Evolutionary conservation across 768 basidiomycete species (phyloP).

Genomic region (Lentinus brumalis): DNA sequence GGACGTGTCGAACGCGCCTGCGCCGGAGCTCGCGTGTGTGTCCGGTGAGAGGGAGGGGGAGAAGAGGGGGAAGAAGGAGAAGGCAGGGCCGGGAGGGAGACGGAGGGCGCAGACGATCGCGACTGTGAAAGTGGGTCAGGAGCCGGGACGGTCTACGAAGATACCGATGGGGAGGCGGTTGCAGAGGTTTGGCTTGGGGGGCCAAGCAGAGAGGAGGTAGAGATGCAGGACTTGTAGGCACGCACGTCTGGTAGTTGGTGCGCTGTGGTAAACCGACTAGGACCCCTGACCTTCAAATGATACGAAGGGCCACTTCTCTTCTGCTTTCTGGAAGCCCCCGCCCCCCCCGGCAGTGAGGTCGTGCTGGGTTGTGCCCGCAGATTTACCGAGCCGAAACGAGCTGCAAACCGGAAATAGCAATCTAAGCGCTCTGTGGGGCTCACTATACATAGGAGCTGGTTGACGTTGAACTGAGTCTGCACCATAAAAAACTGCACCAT

Average conservation of each 20-base stretch:
- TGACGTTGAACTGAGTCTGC: too few relatives aligned
- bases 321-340: too few relatives aligned
- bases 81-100: neutral
- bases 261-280: too few relatives aligned
- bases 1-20: constrained; percentile 26
- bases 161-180: constrained; percentile 19
- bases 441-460: too few relatives aligned
- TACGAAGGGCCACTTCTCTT: too few relatives aligned
- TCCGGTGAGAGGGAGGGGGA: neutral
- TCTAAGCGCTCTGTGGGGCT: too few relatives aligned
- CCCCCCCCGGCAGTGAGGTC: too few relatives aligned
- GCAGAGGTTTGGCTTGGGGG: constrained; percentile 8
- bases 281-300: too few relatives aligned
- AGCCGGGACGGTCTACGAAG: constrained; percentile 13
- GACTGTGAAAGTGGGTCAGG: neutral
- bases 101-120: neutral
- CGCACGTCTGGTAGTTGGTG: neutral
- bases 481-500: too few relatives aligned
- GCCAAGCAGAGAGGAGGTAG: neutral
- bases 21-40: neutral
- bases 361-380: too few relatives aligned
- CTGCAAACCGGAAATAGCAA: too few relatives aligned
- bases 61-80: neutral
- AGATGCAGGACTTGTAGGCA: neutral
- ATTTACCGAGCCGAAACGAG: too few relatives aligned